Evolutionary conservation across 192 early-diverging fungal genomes (phyloP).

Genomic region (Rhizophagus prolifer): DNA sequence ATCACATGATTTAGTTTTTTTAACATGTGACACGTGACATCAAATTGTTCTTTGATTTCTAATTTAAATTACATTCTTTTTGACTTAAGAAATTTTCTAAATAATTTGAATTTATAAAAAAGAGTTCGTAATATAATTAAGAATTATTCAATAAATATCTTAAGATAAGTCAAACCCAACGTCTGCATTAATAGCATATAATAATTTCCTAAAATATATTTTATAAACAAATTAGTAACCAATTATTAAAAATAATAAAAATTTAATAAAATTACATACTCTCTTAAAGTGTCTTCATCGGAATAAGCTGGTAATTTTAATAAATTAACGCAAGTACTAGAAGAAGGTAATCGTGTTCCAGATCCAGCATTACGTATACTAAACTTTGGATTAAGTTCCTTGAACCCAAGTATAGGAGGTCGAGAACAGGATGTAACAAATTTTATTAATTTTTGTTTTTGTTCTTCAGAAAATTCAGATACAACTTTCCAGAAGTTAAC

Average conservation of each 20-base stretch:
- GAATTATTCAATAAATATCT: neutral
- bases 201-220: conserved; percentile 62
- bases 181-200: conserved; percentile 81
- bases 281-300: conserved; percentile 50
- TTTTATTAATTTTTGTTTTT: conserved; percentile 61
- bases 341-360: conserved; percentile 75
- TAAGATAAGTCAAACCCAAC: conserved; percentile 92
- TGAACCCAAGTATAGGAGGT: conserved; percentile 90
- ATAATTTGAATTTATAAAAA: too few relatives aligned
- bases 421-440: conserved; percentile 92
- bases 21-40: too few relatives aligned
- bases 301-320: conserved; percentile 86
- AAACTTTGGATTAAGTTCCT: conserved; percentile 67
- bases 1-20: too few relatives aligned
- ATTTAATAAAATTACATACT: conserved; percentile 41
- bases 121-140: too few relatives aligned
- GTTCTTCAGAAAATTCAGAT: conserved; percentile 44
- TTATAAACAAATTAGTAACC: conserved; percentile 22
- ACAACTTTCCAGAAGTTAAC: conserved; percentile 61
- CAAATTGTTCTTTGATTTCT: too few relatives aligned
- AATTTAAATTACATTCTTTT: too few relatives aligned
- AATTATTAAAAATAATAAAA: too few relatives aligned
- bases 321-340: conserved; percentile 85
- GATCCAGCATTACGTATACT: conserved; percentile 69
- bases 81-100: too few relatives aligned